These are phyloP conservation scores for Diaporthe destruens DNA, from an alignment of 2,329 filamentous ascomycete genomes.

Conservation along the genomic window DNA sequence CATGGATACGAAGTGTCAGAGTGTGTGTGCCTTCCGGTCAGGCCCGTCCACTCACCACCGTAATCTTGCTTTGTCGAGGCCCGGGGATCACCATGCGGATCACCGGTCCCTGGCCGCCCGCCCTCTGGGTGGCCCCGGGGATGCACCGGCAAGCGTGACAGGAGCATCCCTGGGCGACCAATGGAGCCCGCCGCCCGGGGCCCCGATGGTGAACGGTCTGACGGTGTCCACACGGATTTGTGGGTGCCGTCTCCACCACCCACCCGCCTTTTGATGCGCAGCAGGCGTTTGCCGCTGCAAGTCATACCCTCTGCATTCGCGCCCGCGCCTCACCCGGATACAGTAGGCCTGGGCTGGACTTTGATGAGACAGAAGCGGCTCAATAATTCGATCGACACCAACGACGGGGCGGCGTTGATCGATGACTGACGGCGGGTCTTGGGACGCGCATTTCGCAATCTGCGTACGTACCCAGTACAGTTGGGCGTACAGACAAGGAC, in stretches of 20 bases:
- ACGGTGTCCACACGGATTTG: slow-evolving; percentile 24
- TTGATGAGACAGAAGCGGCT: slow-evolving; percentile 9
- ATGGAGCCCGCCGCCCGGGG: slow-evolving; percentile 15
- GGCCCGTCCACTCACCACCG: slow-evolving; percentile 10
- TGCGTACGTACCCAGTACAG: neutral
- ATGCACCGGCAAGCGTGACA: slow-evolving; percentile 21
- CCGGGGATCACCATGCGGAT: slow-evolving; percentile 18
- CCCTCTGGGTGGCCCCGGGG: slow-evolving; percentile 9
- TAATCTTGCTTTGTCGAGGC: slow-evolving; percentile 19
- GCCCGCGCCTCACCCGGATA: neutral
- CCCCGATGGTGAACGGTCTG: slow-evolving; percentile 17
- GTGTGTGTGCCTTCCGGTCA: neutral
- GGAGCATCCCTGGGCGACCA: slow-evolving; percentile 18
- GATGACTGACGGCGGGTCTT: neutral
- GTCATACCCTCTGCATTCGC: slow-evolving; percentile 25
- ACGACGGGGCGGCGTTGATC: slow-evolving; percentile 13
- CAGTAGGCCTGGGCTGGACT: neutral
- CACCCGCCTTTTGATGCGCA: slow-evolving; percentile 8
- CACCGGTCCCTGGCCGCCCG: slow-evolving; percentile 26
- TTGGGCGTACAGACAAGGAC: too few relatives aligned
- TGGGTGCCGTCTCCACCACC: slow-evolving; percentile 30
- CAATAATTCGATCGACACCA: neutral
- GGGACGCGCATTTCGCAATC: slow-evolving; percentile 1
- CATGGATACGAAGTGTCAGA: slow-evolving; percentile 27
- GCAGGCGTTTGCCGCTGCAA: slow-evolving; percentile 27